Conservation (phyloP, 148 eudicot species). For the Rhododendron ferrugineum region DNA sequence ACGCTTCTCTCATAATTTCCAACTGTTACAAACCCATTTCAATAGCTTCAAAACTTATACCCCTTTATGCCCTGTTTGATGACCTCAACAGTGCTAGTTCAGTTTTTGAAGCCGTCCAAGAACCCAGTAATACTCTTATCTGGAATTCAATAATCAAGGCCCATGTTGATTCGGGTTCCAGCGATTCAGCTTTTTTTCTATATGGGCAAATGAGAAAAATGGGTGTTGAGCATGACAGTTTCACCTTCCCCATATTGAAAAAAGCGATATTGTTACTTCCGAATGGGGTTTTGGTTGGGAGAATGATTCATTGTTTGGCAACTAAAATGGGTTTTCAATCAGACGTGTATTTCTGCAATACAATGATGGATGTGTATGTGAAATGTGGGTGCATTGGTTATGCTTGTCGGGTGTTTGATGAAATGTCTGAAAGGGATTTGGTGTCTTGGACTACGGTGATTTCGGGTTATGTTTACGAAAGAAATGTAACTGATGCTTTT, state of each 20-base stretch:
- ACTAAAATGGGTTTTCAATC: constrained; percentile 23
- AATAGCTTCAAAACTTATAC: constrained; percentile 18
- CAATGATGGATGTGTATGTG: constrained; percentile 33
- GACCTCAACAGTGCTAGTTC: constrained; percentile 17
- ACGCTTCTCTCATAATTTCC: constrained; percentile 19
- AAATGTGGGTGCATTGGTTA: constrained; percentile 23
- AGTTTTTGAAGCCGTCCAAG: constrained; percentile 13
- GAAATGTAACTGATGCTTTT: constrained; percentile 25
- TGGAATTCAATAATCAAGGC: constrained; percentile 33
- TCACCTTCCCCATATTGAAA: constrained; percentile 32
- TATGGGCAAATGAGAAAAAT: constrained; percentile 24
- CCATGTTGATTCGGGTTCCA: constrained; percentile 14
- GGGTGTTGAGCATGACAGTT: constrained; percentile 28
- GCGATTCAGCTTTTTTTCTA: constrained; percentile 14
- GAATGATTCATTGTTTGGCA: constrained; percentile 25
- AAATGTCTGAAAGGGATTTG: constrained; percentile 53
- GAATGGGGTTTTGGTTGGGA: neutral
- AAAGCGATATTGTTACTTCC: constrained; percentile 12
- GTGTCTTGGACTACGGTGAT: constrained; percentile 66
- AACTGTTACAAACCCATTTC: neutral
- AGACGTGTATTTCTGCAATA: constrained; percentile 28
- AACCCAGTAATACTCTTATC: constrained; percentile 7
- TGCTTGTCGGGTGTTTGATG: constrained; percentile 50
- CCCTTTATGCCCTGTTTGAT: constrained; percentile 19
- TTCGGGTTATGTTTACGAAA: constrained; percentile 34